Conservation (phyloP, 2,329 filamentous ascomycete genomes). For the Bipolaris oryzae region DNA sequence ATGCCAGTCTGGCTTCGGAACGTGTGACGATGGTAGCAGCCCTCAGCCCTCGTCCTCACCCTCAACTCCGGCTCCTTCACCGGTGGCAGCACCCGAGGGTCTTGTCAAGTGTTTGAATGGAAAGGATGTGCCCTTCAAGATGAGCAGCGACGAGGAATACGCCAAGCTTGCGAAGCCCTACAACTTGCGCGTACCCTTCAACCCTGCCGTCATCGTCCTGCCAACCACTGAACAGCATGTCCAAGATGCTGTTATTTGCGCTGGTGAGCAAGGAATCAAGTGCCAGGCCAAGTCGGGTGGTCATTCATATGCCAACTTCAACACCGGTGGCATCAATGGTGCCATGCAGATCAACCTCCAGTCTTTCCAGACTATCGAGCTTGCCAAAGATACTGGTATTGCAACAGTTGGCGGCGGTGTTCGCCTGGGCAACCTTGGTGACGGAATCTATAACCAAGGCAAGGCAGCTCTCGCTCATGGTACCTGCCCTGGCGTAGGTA, state of each 20-base stretch:
- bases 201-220: constrained; percentile 62
- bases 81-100: constrained; percentile 15
- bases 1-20: constrained; percentile 43
- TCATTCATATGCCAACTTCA: constrained; percentile 65
- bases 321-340: constrained; percentile 57
- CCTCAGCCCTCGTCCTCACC: constrained; percentile 19
- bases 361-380: constrained; percentile 52
- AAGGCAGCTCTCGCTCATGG: constrained; percentile 56
- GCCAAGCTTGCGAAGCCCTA: constrained; percentile 42
- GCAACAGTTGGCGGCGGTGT: constrained; percentile 58
- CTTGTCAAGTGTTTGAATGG: constrained; percentile 39
- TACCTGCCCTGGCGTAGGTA: constrained; percentile 57
- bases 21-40: constrained; percentile 28
- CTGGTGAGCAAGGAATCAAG: constrained; percentile 55
- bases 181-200: constrained; percentile 47
- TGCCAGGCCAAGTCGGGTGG: constrained; percentile 69
- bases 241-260: constrained; percentile 64
- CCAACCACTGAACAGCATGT: constrained; percentile 62
- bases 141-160: constrained; percentile 33
- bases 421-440: constrained; percentile 52
- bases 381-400: constrained; percentile 51
- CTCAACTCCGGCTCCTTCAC: constrained; percentile 23
- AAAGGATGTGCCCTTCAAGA: constrained; percentile 44
- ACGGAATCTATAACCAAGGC: constrained; percentile 43
- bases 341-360: constrained; percentile 57